Percentiles rank a stretch among this genome's conserved stretches.
Conservation (phyloP, 1,284 basidiomycete species). For the Neonothopanus nambi region DNA sequence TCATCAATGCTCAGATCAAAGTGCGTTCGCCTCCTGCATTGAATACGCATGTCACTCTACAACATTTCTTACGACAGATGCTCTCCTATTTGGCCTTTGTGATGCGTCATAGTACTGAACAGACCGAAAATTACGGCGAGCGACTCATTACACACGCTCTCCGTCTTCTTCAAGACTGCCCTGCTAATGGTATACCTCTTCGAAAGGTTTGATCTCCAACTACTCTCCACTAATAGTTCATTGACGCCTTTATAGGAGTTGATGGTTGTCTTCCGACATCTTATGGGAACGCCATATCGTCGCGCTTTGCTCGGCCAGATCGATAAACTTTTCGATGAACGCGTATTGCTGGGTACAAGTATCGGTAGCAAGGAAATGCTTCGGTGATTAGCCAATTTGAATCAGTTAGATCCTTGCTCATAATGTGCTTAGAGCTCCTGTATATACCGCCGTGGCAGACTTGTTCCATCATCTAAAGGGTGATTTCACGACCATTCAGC, state of each 20-base stretch:
- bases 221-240: neutral
- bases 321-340: conserved; percentile 90
- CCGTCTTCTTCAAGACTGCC: conserved; percentile 92
- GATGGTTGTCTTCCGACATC: conserved; percentile 90
- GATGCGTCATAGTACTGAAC: conserved; percentile 68
- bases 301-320: conserved; percentile 83
- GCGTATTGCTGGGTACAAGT: conserved; percentile 87
- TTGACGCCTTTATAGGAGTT: conserved; percentile 69
- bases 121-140: conserved; percentile 80
- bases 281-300: conserved; percentile 82
- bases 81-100: conserved; percentile 95
- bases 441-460: conserved; percentile 91
- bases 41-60: neutral
- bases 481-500: conserved; percentile 81
- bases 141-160: conserved; percentile 82
- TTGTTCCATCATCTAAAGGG: conserved; percentile 89
- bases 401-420: conserved; percentile 12
- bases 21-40: conserved; percentile 37
- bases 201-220: conserved; percentile 57
- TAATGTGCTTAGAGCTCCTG: conserved; percentile 59
- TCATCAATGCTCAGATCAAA: conserved; percentile 94
- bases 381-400: conserved; percentile 42
- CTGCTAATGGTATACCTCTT: conserved; percentile 81
- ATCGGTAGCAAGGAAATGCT: conserved; percentile 83
- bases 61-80: conserved; percentile 50